These are phyloP conservation scores for Coemansia sp. DNA, from an alignment of 192 early-diverging fungal species.

Conservation along the genomic window DNA sequence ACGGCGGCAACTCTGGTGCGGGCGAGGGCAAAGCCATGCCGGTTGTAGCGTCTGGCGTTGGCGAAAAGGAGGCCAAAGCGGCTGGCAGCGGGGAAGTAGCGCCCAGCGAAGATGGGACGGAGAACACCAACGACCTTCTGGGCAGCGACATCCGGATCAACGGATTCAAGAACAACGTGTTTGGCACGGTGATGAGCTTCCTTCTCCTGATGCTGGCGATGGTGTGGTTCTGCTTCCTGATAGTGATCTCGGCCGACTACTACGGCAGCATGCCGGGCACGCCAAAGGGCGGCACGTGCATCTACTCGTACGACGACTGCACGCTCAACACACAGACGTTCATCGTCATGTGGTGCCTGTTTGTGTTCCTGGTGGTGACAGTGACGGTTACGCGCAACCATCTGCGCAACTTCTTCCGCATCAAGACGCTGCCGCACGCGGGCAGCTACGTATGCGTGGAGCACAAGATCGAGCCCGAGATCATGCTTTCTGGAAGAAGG, in stretches of 20 bases:
- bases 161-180: constrained; percentile 48
- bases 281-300: constrained; percentile 14
- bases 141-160: constrained; percentile 39
- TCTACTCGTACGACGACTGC: constrained; percentile 36
- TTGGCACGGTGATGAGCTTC: constrained; percentile 45
- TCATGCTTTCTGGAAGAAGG: constrained; percentile 40
- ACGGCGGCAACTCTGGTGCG: not conserved
- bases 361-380: constrained; percentile 47
- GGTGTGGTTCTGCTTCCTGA: constrained; percentile 41
- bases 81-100: not conserved
- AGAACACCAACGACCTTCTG: constrained; percentile 15
- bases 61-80: not conserved
- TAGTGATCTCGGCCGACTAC: constrained; percentile 51
- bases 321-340: constrained; percentile 49
- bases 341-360: constrained; percentile 56
- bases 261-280: constrained; percentile 30
- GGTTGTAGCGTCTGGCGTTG: not conserved
- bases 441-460: constrained; percentile 55
- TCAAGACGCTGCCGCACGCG: constrained; percentile 41
- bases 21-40: not conserved
- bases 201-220: constrained; percentile 40
- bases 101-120: constrained; percentile 8
- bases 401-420: constrained; percentile 57
- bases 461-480: constrained; percentile 26
- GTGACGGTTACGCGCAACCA: constrained; percentile 34